Conservation (phyloP, 805 yeast species). For the Jamesozyma hellenica region DNA sequence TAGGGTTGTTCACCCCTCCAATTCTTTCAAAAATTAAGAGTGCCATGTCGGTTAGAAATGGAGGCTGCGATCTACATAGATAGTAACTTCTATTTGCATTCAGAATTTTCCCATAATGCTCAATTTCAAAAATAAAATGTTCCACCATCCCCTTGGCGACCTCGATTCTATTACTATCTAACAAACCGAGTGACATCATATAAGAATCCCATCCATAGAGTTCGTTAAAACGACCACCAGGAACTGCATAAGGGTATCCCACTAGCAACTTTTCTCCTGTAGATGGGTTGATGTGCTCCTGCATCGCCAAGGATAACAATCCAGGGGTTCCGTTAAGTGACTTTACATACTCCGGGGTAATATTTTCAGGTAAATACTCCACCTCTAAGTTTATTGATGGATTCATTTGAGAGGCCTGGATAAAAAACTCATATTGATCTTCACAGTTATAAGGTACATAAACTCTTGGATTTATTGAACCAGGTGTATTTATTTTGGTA, state of each 20-base stretch:
- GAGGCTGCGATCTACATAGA: conserved; percentile 88
- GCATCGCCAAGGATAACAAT: conserved; percentile 67
- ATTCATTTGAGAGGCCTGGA: conserved; percentile 38
- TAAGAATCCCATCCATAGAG: conserved; percentile 97
- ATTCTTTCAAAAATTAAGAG: conserved; percentile 52
- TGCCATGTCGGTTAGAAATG: conserved; percentile 89
- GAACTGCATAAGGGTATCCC: conserved; percentile 85
- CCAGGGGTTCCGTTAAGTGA: conserved; percentile 79
- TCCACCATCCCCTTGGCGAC: conserved; percentile 83
- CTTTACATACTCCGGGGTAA: conserved; percentile 66
- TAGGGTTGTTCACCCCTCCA: conserved; percentile 36
- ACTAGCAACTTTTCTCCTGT: conserved; percentile 40
- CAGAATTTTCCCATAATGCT: conserved; percentile 80
- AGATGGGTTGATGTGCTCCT: conserved; percentile 39
- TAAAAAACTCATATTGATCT: conserved; percentile 65
- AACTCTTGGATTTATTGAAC: conserved; percentile 56
- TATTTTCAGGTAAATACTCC: conserved; percentile 61
- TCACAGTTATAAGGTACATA: conserved; percentile 60
- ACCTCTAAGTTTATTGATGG: conserved; percentile 58
- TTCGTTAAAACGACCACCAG: conserved; percentile 95
- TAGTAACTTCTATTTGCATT: conserved; percentile 94
- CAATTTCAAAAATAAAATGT: conserved; percentile 80
- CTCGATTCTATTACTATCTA: conserved; percentile 52
- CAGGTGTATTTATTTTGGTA: conserved; percentile 57
- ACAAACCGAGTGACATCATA: conserved; percentile 74